phyloP scores from a whole-genome alignment of 768 basidiomycete species.

The Boletus sensibilis region DNA sequence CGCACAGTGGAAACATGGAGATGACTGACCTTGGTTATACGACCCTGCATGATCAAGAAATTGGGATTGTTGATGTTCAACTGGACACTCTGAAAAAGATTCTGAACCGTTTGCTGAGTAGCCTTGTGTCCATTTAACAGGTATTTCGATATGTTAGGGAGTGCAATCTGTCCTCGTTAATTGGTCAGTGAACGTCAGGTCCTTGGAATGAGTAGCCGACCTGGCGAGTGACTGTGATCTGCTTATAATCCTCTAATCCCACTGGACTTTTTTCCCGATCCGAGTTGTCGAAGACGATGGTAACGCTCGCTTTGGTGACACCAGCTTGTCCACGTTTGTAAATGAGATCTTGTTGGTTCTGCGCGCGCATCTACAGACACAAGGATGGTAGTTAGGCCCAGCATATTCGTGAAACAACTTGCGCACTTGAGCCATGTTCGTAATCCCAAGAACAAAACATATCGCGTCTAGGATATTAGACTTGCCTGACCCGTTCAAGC shows the following conservation, averaged over 20 bases:
- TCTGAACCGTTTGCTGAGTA: conserved; percentile 80
- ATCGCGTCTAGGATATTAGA: conserved; percentile 99
- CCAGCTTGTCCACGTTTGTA: conserved; percentile 99
- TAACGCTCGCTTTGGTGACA: conserved; percentile 94
- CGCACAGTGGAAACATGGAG: not conserved
- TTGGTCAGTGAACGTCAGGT: not conserved
- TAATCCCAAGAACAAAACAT: conserved; percentile 97
- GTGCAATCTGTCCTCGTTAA: conserved; percentile 63
- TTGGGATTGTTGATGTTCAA: conserved; percentile 99
- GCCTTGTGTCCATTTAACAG: conserved; percentile 95
- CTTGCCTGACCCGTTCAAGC: conserved; percentile 94
- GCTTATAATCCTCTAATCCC: conserved; percentile 74
- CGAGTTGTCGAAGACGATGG: conserved; percentile 98
- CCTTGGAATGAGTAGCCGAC: conserved; percentile 40
- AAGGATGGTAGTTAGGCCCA: not conserved
- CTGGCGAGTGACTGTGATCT: conserved; percentile 97
- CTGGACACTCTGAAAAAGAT: conserved; percentile 93
- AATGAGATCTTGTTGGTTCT: conserved; percentile 96
- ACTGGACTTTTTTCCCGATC: conserved; percentile 81
- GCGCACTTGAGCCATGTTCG: conserved; percentile 88
- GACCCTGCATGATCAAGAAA: conserved; percentile 99
- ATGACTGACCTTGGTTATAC: conserved; percentile 84
- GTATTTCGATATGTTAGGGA: conserved; percentile 93
- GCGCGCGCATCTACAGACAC: conserved; percentile 77
- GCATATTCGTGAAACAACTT: not conserved